A percentile compares a stretch with the other conserved stretches of the same genome.
Conservation (phyloP, 257 asterid genomes). For the Solanum infundibuliforme region DNA sequence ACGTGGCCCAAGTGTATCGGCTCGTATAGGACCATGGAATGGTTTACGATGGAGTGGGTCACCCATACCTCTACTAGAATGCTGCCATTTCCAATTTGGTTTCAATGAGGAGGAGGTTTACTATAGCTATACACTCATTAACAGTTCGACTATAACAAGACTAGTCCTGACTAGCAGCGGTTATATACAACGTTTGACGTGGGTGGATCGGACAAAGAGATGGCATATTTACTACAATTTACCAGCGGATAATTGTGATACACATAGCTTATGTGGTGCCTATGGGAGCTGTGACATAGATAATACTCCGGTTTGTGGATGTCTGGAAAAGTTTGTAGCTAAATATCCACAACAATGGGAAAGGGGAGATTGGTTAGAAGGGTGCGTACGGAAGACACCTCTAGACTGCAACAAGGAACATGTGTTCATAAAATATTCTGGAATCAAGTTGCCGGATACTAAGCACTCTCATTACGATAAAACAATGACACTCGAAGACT, state of each 20-base stretch:
- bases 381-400: constrained; percentile 11
- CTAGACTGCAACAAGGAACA: constrained; percentile 3
- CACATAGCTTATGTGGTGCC: not conserved
- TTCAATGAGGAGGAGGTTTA: not conserved
- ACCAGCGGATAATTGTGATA: constrained; percentile 1
- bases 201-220: constrained; percentile 1
- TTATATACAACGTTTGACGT: not conserved
- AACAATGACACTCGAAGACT: not conserved
- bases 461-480: not conserved
- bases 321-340: constrained; percentile 10
- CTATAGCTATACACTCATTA: not conserved
- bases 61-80: not conserved
- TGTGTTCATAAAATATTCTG: not conserved
- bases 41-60: constrained; percentile 17
- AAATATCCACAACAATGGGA: constrained; percentile 9
- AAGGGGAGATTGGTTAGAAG: constrained; percentile 13
- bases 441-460: not conserved
- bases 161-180: not conserved
- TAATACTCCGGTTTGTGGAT: constrained; percentile 5
- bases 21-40: constrained; percentile 39
- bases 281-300: not conserved
- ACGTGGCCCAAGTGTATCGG: not conserved
- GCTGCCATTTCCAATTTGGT: not conserved
- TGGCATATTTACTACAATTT: not conserved
- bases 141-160: not conserved